Evolutionary conservation across 768 basidiomycete genomes (phyloP), one percentile per base, ranked within the genome.

Genomic region (Coprinellus micaceus): DNA sequence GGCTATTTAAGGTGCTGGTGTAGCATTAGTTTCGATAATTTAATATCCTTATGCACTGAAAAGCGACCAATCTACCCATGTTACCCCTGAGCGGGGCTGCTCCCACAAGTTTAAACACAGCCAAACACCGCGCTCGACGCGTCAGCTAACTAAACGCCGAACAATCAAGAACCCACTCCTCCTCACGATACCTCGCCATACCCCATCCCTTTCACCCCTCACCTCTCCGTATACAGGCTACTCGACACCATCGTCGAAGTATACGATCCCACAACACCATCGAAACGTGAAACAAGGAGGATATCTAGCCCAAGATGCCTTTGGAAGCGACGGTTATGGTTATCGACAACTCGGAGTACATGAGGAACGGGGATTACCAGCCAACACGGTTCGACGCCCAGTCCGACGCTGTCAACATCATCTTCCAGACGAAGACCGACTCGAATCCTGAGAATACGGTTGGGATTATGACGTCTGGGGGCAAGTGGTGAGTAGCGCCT

Each of bases 381-480:
- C 93, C 93, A 46, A 86, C 87, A 33, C 84, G 96, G 59, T 94
- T 93, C 66, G 86, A 88, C 29, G 93, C 95, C 1, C 97, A 98
- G 72, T 75, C 87, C 6, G 94, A 98, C 72, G 91, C 96, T 2
- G 90, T 95, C 61, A 94, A 83, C 55, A 83, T 86, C 55, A 80
- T 98, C 64, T 94, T 97, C 71, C 86, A 88, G 68, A 86, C 91
- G 52, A 99, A 99, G 81, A 89, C 89, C 63, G 88, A 92, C 68
- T 89, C 93, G 24, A 98, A 99, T 75, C 93, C 96, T 17, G 97
- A 99, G 75, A 98, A 91, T 73, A 94, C 94, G 11, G 95, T 98
- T 40, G 97, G 97, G 4, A 76, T 98, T 40, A 97, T 99, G 95
- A 92, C 93, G 26, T 96, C 96, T 93, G 96, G 94, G 13, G 91